Base-by-base conservation (phyloP, 495 filamentous ascomycete genomes). In the Eremomyces bilateralis region DNA sequence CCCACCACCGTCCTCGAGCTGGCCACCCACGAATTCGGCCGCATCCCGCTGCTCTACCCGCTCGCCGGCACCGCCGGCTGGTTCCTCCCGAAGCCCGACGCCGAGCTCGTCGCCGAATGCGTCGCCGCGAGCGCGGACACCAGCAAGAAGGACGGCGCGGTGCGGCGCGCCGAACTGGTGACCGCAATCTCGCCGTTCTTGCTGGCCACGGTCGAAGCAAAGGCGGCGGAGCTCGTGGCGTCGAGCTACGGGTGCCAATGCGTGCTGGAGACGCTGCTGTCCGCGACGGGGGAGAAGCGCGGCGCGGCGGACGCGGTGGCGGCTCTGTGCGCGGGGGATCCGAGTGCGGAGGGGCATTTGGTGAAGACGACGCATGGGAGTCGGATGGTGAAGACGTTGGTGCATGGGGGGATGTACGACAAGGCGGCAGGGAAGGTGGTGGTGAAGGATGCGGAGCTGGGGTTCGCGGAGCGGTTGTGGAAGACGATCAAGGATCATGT, bases 381-480 rank as follows among this genome's bases (percentile, higher is more conserved):
- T n/a, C 71, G 78, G 33, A 76, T 93, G 72, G 65, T 92, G 40
- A 94, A 91, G 56, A 73, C 73, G 0, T 64, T 99, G 1, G 77
- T 93, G 18, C 67, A 76, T 21, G 85, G 88, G 15, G 88, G 90
- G 6, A 69, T 65, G 17, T 97, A 75, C 51, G 81, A 93, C 55
- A 61, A 59, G 16, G 63, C 60, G 21, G 60, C 63, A 2, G 80
- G 77, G 52, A 65, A 62, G 31, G 56, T 91, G 15, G 39, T 62
- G 50, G 66, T 69, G 38, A 62, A 73, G 13, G 64, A 77, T n/a
- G 80, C 82, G 4, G 58, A 72, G n/a, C 61, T 92, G 33, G 63
- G 69, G 40, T 97, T 94, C 57, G 69, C 80, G 41, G 63, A 67
- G 37, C 54, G 77, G 30, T 56, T 95, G 10, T 95, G 80, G 43